Conservation (phyloP, 2,329 filamentous ascomycete species). For the Penicillium sp. region DNA sequence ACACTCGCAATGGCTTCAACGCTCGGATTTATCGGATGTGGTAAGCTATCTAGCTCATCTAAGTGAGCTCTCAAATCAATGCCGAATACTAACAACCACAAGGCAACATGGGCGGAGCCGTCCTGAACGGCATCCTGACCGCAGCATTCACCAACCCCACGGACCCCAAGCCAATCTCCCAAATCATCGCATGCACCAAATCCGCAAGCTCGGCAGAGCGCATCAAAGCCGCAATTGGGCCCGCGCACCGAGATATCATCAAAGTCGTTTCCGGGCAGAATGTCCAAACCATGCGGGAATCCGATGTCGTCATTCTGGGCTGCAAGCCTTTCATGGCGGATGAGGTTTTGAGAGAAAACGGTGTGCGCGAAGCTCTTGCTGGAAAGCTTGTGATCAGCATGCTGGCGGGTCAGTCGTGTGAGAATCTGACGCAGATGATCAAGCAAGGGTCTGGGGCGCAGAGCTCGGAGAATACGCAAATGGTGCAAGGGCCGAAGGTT, state of each 20-base stretch:
- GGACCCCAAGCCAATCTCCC: constrained; percentile 8
- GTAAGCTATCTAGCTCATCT: neutral
- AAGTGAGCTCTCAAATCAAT: too few species aligned
- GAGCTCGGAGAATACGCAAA: neutral
- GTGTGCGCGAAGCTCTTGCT: constrained; percentile 41
- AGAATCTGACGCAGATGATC: constrained; percentile 18
- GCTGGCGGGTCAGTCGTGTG: constrained; percentile 48
- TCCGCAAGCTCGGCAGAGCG: constrained; percentile 38
- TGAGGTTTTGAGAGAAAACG: constrained; percentile 37
- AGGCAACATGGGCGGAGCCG: constrained; percentile 43
- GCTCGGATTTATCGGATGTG: constrained; percentile 25
- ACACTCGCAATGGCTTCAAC: constrained; percentile 12
- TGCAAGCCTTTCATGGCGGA: constrained; percentile 50
- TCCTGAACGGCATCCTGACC: constrained; percentile 35
- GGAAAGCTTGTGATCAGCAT: constrained; percentile 55
- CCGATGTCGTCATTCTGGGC: constrained; percentile 48
- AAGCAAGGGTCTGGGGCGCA: constrained; percentile 7
- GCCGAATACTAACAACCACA: constrained; percentile 5
- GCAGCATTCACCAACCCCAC: constrained; percentile 18
- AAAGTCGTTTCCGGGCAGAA: constrained; percentile 39
- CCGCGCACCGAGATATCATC: constrained; percentile 31
- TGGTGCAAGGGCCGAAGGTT: constrained; percentile 23
- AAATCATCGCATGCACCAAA: constrained; percentile 46
- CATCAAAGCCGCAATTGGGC: constrained; percentile 31
- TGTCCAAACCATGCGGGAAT: constrained; percentile 34